Percentiles rank a stretch among this genome's conserved stretches.
Evolutionary conservation across 2,329 filamentous ascomycete species (phyloP).

Genomic region (Colletotrichum sp.): DNA sequence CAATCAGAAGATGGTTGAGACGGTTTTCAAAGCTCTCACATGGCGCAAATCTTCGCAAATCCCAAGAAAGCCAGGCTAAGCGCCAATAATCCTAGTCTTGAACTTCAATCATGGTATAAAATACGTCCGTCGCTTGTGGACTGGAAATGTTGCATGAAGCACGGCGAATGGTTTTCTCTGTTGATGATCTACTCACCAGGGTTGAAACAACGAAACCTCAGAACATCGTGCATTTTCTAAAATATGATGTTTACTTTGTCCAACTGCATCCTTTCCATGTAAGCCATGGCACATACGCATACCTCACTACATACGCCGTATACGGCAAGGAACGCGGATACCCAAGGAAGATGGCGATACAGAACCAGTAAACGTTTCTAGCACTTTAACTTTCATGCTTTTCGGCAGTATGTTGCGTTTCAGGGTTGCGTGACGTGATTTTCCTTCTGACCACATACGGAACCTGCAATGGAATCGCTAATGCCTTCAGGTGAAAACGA

Average conservation of each 20-base stretch:
- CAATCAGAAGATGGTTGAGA: background rate
- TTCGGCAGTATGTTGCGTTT: fast-evolving
- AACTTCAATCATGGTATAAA: background rate
- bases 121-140: fast-evolving
- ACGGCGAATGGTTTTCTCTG: fast-evolving
- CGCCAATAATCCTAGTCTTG: fast-evolving
- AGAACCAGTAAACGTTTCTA: background rate
- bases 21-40: background rate
- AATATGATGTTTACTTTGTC: background rate
- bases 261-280: no score
- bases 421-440: background rate
- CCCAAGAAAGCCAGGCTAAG: fast-evolving
- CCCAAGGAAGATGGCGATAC: background rate
- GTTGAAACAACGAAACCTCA: fast-evolving
- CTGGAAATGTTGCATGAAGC: background rate
- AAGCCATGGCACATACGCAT: background rate
- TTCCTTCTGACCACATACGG: background rate
- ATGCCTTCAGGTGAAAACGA: background rate
- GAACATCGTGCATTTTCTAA: fast-evolving
- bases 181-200: fast-evolving
- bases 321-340: background rate
- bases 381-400: background rate
- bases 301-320: background rate
- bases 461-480: fast-evolving
- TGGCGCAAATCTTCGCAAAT: background rate